Percentiles rank a stretch among this genome's conserved stretches.
Conservation (phyloP, 2,329 filamentous ascomycete genomes). For the Lasiodiplodia citricola region DNA sequence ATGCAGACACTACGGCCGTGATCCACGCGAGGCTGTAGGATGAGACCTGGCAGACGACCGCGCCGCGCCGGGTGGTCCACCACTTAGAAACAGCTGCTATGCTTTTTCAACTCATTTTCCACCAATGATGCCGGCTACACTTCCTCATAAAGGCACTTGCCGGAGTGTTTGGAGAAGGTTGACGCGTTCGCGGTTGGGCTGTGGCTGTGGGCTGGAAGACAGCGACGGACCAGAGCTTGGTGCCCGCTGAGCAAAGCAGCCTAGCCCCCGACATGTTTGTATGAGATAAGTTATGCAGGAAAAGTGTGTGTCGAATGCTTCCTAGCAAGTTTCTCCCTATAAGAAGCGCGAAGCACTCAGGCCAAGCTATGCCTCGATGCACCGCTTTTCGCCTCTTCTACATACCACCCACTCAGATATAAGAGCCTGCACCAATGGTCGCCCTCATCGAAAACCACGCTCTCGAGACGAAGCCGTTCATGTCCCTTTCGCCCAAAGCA, state of each 20-base stretch:
- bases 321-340: constrained; percentile 6
- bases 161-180: constrained; percentile 6
- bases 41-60: neutral
- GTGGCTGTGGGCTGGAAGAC: constrained; percentile 1
- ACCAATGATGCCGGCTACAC: constrained; percentile 13
- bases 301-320: constrained; percentile 11
- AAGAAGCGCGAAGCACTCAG: constrained; percentile 22
- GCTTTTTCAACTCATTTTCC: constrained; percentile 10
- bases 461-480: constrained; percentile 12
- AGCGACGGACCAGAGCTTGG: constrained; percentile 4
- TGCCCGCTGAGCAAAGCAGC: constrained; percentile 11
- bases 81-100: constrained; percentile 18
- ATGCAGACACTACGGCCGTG: constrained; percentile 24
- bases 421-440: constrained; percentile 9
- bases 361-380: constrained; percentile 15
- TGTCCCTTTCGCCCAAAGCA: constrained; percentile 11
- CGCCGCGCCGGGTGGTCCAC: constrained; percentile 7
- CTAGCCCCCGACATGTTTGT: constrained; percentile 20
- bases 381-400: neutral
- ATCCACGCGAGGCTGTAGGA: constrained; percentile 20
- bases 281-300: constrained; percentile 19
- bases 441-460: constrained; percentile 17
- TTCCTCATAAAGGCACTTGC: constrained; percentile 15
- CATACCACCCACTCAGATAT: constrained; percentile 1
- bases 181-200: constrained; percentile 18